Evolutionary conservation across 345 rosid genomes (phyloP), one percentile per base, ranked within the genome.

Genomic region (Aquilaria yunnanensis): DNA sequence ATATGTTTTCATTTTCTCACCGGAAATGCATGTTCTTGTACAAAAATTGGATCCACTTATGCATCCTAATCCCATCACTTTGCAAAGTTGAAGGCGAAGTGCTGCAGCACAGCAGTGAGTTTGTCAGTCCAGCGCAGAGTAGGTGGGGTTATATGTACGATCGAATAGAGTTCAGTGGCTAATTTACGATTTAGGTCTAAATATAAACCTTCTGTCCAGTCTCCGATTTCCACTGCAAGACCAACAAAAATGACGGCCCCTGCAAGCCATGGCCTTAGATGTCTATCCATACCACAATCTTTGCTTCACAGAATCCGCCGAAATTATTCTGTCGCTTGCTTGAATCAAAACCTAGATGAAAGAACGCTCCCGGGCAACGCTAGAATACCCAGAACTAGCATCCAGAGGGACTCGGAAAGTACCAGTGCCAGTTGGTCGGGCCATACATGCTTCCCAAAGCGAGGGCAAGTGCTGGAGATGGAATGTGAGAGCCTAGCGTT

Each of bases 401-500:
- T 37, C 29, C 57, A 62, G 10, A 54, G 60, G 2, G 51, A 12
- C 30, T 29, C 51, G 50, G 32, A 31, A 10, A 30, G 58, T 37
- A 62, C 48, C 56, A 6, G 33, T 14, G 54, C 1, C 14, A 56
- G 11, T 47, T 78, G 72, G 55, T 33, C 74, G 29, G 43, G 8
- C 43, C n/a, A 47, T 30, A 64, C 94, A 37, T 84, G 68, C 78
- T 93, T 78, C 47, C 97, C 98, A 0, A 93, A 81, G 82, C 83
- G 81, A 69, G 88, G 86, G 12, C 94, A 93, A 23, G 83, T 78
- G 7, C 67, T 93, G 68, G 97, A 93, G 78, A 70, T 93, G 66
- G 97, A 78, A 3, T 90, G 98, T 49, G 90, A 87, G 78, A 81
- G 94, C 70, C 66, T 90, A 66, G 98, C 86, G n/a, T 93, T 84